Conservation (phyloP, 371 early-diverging fungal genomes). For the Nematocida minor region DNA sequence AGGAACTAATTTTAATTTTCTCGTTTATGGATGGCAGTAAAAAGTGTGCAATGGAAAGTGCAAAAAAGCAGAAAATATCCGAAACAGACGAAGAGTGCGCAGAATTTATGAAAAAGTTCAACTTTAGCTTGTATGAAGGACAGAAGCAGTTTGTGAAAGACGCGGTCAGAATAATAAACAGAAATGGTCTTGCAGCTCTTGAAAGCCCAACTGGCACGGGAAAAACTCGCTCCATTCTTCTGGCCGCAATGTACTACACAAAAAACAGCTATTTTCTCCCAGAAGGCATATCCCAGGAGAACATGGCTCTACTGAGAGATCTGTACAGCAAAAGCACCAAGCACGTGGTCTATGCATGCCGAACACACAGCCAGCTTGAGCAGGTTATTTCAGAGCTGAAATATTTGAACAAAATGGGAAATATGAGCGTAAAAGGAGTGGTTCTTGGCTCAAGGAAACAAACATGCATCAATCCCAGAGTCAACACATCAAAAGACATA, state of each 20-base stretch:
- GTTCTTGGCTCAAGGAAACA: conserved; percentile 62
- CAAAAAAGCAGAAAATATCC: no score
- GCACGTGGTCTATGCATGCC: conserved; percentile 61
- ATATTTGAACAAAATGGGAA: conserved; percentile 25
- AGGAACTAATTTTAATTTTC: no score
- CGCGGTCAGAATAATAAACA: conserved; percentile 48
- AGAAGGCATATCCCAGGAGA: conserved; percentile 36
- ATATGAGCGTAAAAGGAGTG: conserved; percentile 7
- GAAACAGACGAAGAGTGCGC: background rate
- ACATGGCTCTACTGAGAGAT: conserved; percentile 27
- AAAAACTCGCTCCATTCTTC: conserved; percentile 63
- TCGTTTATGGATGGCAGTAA: no score
- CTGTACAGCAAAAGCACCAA: conserved; percentile 19
- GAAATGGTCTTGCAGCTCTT: conserved; percentile 54
- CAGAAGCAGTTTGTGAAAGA: conserved; percentile 61
- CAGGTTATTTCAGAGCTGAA: conserved; percentile 63
- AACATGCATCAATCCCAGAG: conserved; percentile 59
- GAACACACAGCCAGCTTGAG: conserved; percentile 64
- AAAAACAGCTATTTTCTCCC: background rate
- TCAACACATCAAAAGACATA: conserved; percentile 56
- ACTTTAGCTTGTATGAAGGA: conserved; percentile 51
- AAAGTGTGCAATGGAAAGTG: no score
- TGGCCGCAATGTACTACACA: conserved; percentile 51
- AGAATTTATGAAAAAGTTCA: background rate
- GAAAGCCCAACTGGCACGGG: conserved; percentile 66